Evolutionary conservation across 1,284 basidiomycete genomes (phyloP), one percentile per base, ranked within the genome.

Genomic region (Austropuccinia psidii): DNA sequence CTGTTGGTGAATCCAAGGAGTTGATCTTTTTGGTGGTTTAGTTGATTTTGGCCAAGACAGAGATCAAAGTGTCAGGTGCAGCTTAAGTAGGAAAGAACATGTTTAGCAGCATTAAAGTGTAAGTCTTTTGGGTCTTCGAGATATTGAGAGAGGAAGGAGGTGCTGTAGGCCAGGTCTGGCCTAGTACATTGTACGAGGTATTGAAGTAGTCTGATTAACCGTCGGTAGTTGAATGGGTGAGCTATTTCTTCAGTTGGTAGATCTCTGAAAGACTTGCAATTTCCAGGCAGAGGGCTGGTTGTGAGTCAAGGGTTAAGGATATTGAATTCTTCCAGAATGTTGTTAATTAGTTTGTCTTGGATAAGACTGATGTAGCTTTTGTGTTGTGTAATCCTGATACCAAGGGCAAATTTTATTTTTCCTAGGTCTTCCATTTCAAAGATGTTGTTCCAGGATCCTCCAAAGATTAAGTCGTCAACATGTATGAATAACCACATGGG

Each of bases 381-480:
- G 11, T 52, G 13, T 21, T 52, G 21, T 9, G 21, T 52, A 11
- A 55, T 55, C 6, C 19, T 24, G 24, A 55, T 55, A 4, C 54
- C 24, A 5, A 55, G 19, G 54, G 54, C 54, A 29, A 29, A 55
- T 55, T 55, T 31, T 29, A 31, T 31, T 11, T 11, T 19, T 4
- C 54, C 54, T 24, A 55, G 54, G 29, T 55, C 54, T 31, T 55
- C 54, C 54, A 55, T 55, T 9, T 55, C 29, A 31, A 55, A 55
- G 24, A 29, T 11, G 49, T 11, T 11, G n/a, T 4, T 6, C 54
- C 4, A 55, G 7, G 54, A 24, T 6, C 54, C 54, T 4, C 54
- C 54, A 55, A 52, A 52, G 21, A 52, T 9, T 9, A 52, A 24
- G 21, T 52, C 49, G 21, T 24, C 49, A 11, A 52, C 49, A 52